Evolutionary conservation across 2,329 filamentous ascomycete species (phyloP), one percentile per base, ranked within the genome.

Genomic region (Diaporthe sp.): DNA sequence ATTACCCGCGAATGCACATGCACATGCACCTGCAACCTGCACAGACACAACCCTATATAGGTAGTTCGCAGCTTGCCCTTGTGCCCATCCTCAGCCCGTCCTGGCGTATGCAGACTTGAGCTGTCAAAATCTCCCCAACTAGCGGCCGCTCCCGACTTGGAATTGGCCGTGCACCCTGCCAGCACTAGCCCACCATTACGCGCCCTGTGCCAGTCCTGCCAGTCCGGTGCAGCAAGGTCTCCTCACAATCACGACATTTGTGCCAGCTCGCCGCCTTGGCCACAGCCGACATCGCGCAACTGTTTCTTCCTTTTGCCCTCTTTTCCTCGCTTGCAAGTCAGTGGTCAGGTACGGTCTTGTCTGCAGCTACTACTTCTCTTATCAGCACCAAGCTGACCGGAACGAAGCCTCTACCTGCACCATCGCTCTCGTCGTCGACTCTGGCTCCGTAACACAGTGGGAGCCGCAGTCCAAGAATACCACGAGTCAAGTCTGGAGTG

Each of bases 231-330:
- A 62, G 39, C 44, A 60, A n/a, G 19, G 57, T 73, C 71, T 73
- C 58, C 60, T 62, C 71, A 73, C 25, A 65, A 65, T 73, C 71
- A 73, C 71, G 71, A 73, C 71, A 73, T 65, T 67, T 44, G 19
- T 15, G 34, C 37, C 46, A 62, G 10, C 25, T 34, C 42, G 61
- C n/a, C n/a, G 46, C 49, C 65, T 70, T 70, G 65, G 65, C 65
- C 65, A n/a, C 65, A 70, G 49, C 65, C 46, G 65, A 55, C 65
- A 70, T 55, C 34, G 65, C 17, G n/a, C 65, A 70, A 28, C 34
- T 55, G 34, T 9, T 15, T 42, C 22, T 28, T 70, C n/a, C 34
- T 8, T n/a, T 12, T 53, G 22, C 62, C 61, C 15, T n/a, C n/a
- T 44, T 25, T 31, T 17, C 12, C 25, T 51, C 58, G 4, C n/a